Conservation (phyloP, 371 early-diverging fungal species). For the Entomophthora muscae region DNA sequence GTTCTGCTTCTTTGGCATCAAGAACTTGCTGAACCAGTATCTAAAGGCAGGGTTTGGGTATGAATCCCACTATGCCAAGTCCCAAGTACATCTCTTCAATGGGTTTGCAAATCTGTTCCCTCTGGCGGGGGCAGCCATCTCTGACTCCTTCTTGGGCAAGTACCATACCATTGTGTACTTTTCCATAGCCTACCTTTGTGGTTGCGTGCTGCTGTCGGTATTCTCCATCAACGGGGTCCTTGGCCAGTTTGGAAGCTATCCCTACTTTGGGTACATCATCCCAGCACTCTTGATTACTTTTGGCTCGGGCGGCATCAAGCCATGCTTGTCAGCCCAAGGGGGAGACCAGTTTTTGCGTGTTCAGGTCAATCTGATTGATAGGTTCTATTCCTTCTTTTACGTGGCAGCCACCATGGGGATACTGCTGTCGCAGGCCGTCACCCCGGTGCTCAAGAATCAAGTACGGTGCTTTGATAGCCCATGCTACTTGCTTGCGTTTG, state of each 20-base stretch:
- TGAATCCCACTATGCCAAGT: conserved; percentile 12
- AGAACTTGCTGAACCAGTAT: conserved; percentile 11
- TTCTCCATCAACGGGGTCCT: conserved; percentile 7
- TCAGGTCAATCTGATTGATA: not conserved
- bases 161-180: conserved; percentile 35
- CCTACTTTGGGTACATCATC: not conserved
- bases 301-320: conserved; percentile 29
- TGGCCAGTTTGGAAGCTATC: not conserved
- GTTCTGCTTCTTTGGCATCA: conserved; percentile 13
- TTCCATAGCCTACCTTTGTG: conserved; percentile 6
- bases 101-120: conserved; percentile 39
- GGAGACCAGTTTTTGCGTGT: conserved; percentile 22
- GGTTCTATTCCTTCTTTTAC: conserved; percentile 7
- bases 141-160: conserved; percentile 45
- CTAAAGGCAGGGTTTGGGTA: conserved; percentile 13
- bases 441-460: not conserved
- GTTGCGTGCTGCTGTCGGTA: not conserved
- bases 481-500: conserved; percentile 7
- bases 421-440: not conserved
- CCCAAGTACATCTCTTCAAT: too few species aligned
- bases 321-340: conserved; percentile 27
- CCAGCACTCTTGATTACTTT: conserved; percentile 10
- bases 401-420: not conserved
- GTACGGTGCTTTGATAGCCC: not conserved
- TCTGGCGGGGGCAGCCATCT: conserved; percentile 39